phyloP scores from a whole-genome alignment of 2,329 filamentous ascomycete genomes.

The Talaromyces albobiverticillius region DNA sequence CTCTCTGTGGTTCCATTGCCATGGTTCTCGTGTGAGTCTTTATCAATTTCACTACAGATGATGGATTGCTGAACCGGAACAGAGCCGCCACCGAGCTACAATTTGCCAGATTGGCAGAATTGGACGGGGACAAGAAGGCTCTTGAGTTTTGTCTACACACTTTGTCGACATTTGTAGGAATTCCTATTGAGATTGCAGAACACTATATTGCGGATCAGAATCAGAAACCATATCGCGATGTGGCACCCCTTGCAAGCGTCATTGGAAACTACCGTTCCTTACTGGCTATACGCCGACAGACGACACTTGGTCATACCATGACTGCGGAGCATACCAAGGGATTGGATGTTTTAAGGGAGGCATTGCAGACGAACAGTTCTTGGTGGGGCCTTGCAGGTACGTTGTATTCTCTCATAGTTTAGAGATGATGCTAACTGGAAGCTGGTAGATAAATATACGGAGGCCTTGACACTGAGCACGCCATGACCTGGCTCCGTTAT shows the following conservation, averaged over 20 bases:
- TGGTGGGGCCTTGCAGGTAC: constrained; percentile 11
- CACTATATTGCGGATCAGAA: constrained; percentile 7
- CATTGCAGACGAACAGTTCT: background rate
- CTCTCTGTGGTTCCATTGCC: constrained; percentile 9
- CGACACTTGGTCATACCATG: background rate
- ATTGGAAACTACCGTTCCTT: constrained; percentile 3
- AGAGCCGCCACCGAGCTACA: background rate
- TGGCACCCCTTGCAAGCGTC: constrained; percentile 5
- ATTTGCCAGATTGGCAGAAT: background rate
- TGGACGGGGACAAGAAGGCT: background rate
- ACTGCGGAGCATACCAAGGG: background rate
- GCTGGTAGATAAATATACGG: no score
- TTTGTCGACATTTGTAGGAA: background rate
- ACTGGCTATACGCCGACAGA: background rate
- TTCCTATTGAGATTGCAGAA: constrained; percentile 1
- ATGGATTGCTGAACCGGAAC: background rate
- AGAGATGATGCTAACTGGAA: no score
- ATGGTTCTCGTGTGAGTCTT: background rate
- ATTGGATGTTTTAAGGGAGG: background rate
- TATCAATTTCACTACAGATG: background rate
- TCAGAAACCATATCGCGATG: background rate
- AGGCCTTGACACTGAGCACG: no score
- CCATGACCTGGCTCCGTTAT: no score
- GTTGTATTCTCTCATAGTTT: background rate
- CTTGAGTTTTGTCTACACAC: background rate